These are phyloP conservation scores for Dicorynia guianensis DNA, from an alignment of 306 rosid genomes.

Conservation along the genomic window DNA sequence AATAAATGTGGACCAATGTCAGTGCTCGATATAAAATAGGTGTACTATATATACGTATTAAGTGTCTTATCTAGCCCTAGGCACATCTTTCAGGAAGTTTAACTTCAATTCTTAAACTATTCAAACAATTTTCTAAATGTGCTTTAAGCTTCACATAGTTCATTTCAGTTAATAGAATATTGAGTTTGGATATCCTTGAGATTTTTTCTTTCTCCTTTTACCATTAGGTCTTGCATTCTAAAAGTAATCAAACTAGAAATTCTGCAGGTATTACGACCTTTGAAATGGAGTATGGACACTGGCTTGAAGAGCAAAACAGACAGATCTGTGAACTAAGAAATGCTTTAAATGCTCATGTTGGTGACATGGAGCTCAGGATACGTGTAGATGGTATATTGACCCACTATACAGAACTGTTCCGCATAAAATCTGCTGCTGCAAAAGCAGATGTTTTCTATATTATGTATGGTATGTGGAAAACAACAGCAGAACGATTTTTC, in stretches of 20 bases:
- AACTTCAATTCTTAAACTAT: conserved; percentile 18
- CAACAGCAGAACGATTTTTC: conserved; percentile 89
- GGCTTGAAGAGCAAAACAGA: conserved; percentile 88
- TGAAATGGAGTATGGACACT: conserved; percentile 89
- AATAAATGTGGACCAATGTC: too few species aligned
- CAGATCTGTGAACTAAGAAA: conserved; percentile 72
- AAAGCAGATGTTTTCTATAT: conserved; percentile 90
- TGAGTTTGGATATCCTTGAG: conserved; percentile 10
- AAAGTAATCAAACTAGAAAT: conserved; percentile 27
- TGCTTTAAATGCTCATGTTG: conserved; percentile 67
- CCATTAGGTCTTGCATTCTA: conserved; percentile 35
- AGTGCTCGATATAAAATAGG: too few species aligned
- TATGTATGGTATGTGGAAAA: conserved; percentile 95
- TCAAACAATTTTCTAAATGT: neutral
- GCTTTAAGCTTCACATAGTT: conserved; percentile 4
- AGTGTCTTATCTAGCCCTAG: neutral
- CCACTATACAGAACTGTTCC: conserved; percentile 77
- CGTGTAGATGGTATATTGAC: conserved; percentile 75
- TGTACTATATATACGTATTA: neutral
- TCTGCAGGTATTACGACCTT: conserved; percentile 75
- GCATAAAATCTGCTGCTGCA: conserved; percentile 86
- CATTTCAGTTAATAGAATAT: conserved; percentile 20
- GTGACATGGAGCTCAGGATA: conserved; percentile 81
- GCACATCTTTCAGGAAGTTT: conserved; percentile 18
- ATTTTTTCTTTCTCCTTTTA: conserved; percentile 16